These are phyloP conservation scores for Ophiostoma australiae DNA, from an alignment of 2,329 filamentous ascomycete genomes.

Conservation along the genomic window DNA sequence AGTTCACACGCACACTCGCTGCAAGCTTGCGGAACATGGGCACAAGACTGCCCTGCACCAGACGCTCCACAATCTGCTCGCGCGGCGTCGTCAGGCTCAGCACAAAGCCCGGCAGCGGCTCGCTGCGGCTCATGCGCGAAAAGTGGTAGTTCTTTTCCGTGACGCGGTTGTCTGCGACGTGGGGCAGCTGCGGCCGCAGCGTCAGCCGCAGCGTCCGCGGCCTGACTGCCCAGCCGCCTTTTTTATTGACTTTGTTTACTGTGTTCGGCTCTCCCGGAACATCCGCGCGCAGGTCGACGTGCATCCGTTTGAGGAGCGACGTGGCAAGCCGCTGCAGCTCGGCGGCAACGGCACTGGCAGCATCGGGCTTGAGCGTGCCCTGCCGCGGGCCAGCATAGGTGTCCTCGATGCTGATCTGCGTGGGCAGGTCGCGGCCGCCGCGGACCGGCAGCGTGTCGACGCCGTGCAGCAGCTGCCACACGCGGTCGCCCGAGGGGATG, in stretches of 20 bases:
- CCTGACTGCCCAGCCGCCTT: constrained; percentile 45
- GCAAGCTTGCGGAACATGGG: constrained; percentile 30
- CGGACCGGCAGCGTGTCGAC: constrained; percentile 71
- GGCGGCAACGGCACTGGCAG: constrained; percentile 56
- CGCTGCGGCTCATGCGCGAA: constrained; percentile 72
- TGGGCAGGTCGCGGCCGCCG: constrained; percentile 65
- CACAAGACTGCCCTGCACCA: constrained; percentile 27
- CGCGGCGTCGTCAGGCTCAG: constrained; percentile 51
- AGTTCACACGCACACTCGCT: constrained; percentile 23
- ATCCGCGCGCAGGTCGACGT: constrained; percentile 55
- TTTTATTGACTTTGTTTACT: too few relatives aligned
- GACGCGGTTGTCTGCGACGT: constrained; percentile 5
- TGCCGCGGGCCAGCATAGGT: constrained; percentile 69
- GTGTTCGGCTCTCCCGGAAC: too few relatives aligned
- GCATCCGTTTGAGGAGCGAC: constrained; percentile 73
- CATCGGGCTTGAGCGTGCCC: constrained; percentile 53
- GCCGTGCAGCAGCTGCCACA: constrained; percentile 78
- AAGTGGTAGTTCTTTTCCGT: constrained; percentile 42
- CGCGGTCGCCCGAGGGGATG: constrained; percentile 48
- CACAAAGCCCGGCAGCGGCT: constrained; percentile 55
- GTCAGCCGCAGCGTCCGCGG: constrained; percentile 79
- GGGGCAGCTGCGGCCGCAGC: constrained; percentile 52
- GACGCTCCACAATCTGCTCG: constrained; percentile 28
- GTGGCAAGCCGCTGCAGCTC: constrained; percentile 64
- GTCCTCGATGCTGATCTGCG: constrained; percentile 92